A percentile compares a stretch with the other conserved stretches of the same genome.
Evolutionary conservation across 352 stramenopile genomes (phyloP).

Genomic region (Pythium brassicae): DNA sequence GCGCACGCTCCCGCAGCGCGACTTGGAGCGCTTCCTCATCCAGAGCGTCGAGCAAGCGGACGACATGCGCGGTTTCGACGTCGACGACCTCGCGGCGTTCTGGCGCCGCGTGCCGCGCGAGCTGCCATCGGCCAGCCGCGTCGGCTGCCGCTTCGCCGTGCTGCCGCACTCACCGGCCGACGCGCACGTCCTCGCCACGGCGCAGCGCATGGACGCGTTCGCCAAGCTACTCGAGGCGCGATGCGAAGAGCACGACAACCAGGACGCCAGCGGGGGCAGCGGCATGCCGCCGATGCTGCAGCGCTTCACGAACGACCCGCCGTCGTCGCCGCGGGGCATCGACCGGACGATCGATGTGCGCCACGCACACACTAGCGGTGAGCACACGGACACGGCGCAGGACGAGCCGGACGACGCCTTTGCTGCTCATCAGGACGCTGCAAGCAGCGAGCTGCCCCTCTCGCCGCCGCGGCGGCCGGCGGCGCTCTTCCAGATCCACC

Average conservation of each 20-base stretch:
- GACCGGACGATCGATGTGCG: constrained; percentile 11
- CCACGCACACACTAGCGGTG: neutral
- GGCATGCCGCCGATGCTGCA: neutral
- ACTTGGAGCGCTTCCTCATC: constrained; percentile 49
- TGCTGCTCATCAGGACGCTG: too few species aligned
- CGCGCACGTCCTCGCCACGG: neutral
- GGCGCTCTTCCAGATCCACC: constrained; percentile 34
- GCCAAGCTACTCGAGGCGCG: neutral
- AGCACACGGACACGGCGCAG: constrained; percentile 4
- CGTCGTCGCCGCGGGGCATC: neutral
- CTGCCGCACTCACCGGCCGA: neutral
- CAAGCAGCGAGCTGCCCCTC: too few species aligned
- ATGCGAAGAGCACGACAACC: neutral
- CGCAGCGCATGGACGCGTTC: constrained; percentile 3
- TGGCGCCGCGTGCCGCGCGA: constrained; percentile 59
- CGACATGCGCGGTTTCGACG: constrained; percentile 40
- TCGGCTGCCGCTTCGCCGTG: constrained; percentile 52
- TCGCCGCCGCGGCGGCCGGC: too few species aligned
- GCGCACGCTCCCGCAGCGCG: constrained; percentile 24
- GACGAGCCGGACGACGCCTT: neutral
- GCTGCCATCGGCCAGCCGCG: constrained; percentile 52
- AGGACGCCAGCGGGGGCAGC: neutral
- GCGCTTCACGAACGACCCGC: neutral
- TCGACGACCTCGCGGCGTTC: constrained; percentile 28
- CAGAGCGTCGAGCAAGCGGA: constrained; percentile 47